These are phyloP conservation scores for Pseudogymnoascus sp. DNA, from an alignment of 2,329 filamentous ascomycete species.

Conservation along the genomic window DNA sequence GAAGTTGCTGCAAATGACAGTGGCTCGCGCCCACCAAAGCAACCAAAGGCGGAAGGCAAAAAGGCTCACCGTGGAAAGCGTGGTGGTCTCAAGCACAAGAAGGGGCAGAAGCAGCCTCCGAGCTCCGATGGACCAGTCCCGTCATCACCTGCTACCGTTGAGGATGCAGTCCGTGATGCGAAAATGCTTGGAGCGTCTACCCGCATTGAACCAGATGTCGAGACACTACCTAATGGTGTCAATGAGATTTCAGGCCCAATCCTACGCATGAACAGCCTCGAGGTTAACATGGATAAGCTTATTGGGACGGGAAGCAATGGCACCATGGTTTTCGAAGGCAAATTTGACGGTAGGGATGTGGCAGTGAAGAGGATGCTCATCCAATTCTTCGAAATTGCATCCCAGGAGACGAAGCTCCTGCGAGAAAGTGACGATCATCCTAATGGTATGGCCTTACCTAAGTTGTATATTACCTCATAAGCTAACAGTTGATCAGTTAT, in stretches of 20 bases:
- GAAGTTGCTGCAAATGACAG: background rate
- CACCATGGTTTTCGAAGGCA: slow-evolving; percentile 93
- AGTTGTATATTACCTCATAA: background rate
- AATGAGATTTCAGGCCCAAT: slow-evolving; percentile 53
- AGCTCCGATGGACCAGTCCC: slow-evolving; percentile 38
- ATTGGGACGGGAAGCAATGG: slow-evolving; percentile 83
- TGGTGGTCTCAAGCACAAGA: slow-evolving; percentile 62
- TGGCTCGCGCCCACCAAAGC: background rate
- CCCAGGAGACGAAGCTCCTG: slow-evolving; percentile 83
- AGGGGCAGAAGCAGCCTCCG: slow-evolving; percentile 39
- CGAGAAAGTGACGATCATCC: slow-evolving; percentile 92
- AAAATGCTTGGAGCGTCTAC: slow-evolving; percentile 48
- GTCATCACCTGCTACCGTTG: slow-evolving; percentile 40
- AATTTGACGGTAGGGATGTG: slow-evolving; percentile 85
- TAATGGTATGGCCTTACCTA: slow-evolving; percentile 51
- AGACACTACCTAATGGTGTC: slow-evolving; percentile 50
- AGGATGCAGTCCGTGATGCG: slow-evolving; percentile 52
- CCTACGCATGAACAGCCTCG: slow-evolving; percentile 55
- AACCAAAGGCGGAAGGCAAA: slow-evolving; percentile 46
- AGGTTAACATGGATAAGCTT: slow-evolving; percentile 56
- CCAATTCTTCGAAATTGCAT: slow-evolving; percentile 91
- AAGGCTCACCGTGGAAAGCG: slow-evolving; percentile 65
- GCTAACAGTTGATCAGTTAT: slow-evolving; percentile 55
- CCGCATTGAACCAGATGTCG: slow-evolving; percentile 54
- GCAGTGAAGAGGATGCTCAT: slow-evolving; percentile 96